Percentiles rank a stretch among this genome's conserved stretches.
phyloP scores from a whole-genome alignment of 106 monocot genomes.

The Allium cepa region DNA sequence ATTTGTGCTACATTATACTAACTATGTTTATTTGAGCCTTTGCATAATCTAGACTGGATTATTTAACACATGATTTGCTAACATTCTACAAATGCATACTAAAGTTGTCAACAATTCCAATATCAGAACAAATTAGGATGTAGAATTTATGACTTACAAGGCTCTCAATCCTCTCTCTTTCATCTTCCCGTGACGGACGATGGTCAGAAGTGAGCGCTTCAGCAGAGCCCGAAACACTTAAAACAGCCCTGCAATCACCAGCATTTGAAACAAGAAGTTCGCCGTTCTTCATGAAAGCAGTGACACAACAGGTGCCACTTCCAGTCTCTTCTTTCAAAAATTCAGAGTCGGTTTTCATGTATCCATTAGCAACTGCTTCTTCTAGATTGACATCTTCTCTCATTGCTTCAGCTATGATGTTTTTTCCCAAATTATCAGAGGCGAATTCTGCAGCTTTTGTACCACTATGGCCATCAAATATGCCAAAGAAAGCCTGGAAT shows the following conservation, averaged over 20 bases:
- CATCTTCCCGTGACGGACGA: constrained; percentile 65
- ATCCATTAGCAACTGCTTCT: constrained; percentile 52
- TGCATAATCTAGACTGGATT: too few relatives aligned
- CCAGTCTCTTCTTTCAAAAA: constrained; percentile 38
- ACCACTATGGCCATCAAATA: constrained; percentile 93
- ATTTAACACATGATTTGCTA: not conserved
- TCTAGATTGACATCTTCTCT: constrained; percentile 19
- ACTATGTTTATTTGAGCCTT: too few relatives aligned
- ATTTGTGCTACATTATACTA: too few relatives aligned
- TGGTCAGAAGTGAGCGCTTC: constrained; percentile 87
- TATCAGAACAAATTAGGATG: too few relatives aligned
- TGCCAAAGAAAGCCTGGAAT: constrained; percentile 80
- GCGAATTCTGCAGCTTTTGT: constrained; percentile 71
- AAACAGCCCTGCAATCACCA: constrained; percentile 86
- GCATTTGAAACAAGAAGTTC: constrained; percentile 79
- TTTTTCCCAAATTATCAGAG: constrained; percentile 53
- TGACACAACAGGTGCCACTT: constrained; percentile 76
- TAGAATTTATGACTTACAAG: constrained; percentile 42
- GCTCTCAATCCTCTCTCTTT: constrained; percentile 67
- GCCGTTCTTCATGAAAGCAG: constrained; percentile 60
- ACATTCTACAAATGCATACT: not conserved
- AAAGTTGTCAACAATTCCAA: not conserved
- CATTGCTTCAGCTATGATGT: constrained; percentile 41
- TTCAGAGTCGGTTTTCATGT: constrained; percentile 60
- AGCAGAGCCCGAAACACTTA: constrained; percentile 58